Conservation (phyloP, 2,329 filamentous ascomycete genomes). For the Fusarium zealandicum region DNA sequence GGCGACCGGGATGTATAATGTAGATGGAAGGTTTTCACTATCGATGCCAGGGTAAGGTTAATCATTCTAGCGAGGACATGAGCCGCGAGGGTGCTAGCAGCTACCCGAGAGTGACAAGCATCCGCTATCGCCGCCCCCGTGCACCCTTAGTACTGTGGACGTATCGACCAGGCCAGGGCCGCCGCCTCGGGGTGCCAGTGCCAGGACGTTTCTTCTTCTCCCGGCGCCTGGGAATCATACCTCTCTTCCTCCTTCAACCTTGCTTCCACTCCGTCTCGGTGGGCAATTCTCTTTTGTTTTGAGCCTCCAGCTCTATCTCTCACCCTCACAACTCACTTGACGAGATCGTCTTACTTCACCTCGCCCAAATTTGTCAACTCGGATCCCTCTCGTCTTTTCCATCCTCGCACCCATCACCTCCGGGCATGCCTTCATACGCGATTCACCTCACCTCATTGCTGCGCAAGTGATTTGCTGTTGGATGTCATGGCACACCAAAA, state of each 20-base stretch:
- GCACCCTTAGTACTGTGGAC: slow-evolving; percentile 45
- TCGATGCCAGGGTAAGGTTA: slow-evolving; percentile 13
- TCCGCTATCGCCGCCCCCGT: slow-evolving; percentile 47
- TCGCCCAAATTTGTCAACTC: slow-evolving; percentile 5
- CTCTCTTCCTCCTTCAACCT: slow-evolving; percentile 48
- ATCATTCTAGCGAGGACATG: neutral
- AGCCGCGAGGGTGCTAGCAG: slow-evolving; percentile 31
- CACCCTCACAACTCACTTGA: slow-evolving; percentile 1
- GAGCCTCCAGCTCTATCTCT: slow-evolving; percentile 26
- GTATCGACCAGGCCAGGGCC: slow-evolving; percentile 47
- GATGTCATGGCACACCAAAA: slow-evolving; percentile 51
- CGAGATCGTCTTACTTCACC: neutral
- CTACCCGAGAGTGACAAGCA: slow-evolving; percentile 38
- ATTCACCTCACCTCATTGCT: slow-evolving; percentile 45
- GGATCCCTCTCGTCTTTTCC: slow-evolving; percentile 17
- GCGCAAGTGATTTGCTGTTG: slow-evolving; percentile 46
- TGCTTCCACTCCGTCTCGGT: slow-evolving; percentile 43
- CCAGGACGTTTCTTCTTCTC: slow-evolving; percentile 51
- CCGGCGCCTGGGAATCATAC: slow-evolving; percentile 47
- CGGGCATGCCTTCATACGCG: slow-evolving; percentile 45
- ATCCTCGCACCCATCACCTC: slow-evolving; percentile 37
- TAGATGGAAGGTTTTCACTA: slow-evolving; percentile 44
- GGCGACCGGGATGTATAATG: slow-evolving; percentile 43
- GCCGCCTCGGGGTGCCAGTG: slow-evolving; percentile 48
- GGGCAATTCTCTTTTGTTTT: slow-evolving; percentile 39